These are phyloP conservation scores for Phytophthora idaei DNA, from an alignment of 352 stramenopile species.

Conservation along the genomic window DNA sequence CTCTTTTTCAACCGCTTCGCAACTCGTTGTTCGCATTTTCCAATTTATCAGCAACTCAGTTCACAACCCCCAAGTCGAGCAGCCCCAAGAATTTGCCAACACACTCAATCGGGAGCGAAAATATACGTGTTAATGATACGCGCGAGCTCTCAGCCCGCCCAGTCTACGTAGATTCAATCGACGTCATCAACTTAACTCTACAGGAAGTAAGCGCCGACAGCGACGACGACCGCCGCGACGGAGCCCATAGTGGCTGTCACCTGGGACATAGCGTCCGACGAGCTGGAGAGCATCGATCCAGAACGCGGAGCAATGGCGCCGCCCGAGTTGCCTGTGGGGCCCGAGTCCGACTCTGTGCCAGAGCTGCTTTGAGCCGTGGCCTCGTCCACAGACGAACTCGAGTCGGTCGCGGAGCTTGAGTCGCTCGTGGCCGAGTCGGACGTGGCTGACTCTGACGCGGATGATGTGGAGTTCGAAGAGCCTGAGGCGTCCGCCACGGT, in stretches of 20 bases:
- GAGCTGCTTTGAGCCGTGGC: slow-evolving; percentile 29
- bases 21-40: too few species aligned
- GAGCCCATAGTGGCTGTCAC: slow-evolving; percentile 22
- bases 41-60: too few species aligned
- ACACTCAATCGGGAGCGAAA: slow-evolving; percentile 17
- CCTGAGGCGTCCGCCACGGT: slow-evolving; percentile 3
- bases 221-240: slow-evolving; percentile 16
- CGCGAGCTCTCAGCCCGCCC: not conserved
- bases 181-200: slow-evolving; percentile 9
- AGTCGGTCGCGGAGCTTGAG: slow-evolving; percentile 5
- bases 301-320: slow-evolving; percentile 36
- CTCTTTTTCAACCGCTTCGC: too few species aligned
- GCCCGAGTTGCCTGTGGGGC: slow-evolving; percentile 24
- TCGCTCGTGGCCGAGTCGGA: slow-evolving; percentile 18
- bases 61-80: not conserved
- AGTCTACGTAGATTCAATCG: slow-evolving; percentile 10
- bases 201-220: slow-evolving; percentile 33
- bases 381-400: slow-evolving; percentile 16
- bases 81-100: not conserved
- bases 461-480: slow-evolving; percentile 13
- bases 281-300: slow-evolving; percentile 27
- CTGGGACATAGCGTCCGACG: slow-evolving; percentile 24
- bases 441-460: slow-evolving; percentile 2
- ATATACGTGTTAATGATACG: slow-evolving; percentile 32
- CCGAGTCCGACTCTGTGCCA: slow-evolving; percentile 17